Evolutionary conservation across 176 grass and related monocot genomes (phyloP).

Genomic region (Ensete glaucum): DNA sequence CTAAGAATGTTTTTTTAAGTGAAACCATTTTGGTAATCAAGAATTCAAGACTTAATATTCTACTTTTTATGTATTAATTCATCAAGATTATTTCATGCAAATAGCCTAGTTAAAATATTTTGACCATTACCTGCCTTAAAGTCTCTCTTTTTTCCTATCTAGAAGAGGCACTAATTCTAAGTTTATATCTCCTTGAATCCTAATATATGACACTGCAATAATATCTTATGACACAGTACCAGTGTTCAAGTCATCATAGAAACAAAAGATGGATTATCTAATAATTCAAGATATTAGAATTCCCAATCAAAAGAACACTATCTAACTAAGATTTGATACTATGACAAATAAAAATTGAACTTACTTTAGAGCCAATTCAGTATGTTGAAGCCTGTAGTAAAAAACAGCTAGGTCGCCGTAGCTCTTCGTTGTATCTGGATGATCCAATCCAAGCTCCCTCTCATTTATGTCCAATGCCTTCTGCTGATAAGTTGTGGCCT

Average conservation of each 20-base stretch:
- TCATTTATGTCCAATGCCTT: constrained; percentile 99
- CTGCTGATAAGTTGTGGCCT: constrained; percentile 99
- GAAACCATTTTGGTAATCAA: no score
- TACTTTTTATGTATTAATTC: no score
- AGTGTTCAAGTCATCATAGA: neutral
- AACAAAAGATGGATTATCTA: neutral
- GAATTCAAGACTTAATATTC: no score
- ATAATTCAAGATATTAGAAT: neutral
- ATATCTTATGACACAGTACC: neutral
- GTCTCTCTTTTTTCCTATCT: neutral
- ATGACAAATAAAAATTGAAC: neutral
- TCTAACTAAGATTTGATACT: no score
- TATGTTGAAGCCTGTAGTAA: constrained; percentile 97
- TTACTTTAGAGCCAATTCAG: constrained; percentile 99
- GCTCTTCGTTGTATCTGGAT: constrained; percentile 99
- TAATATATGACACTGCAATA: neutral
- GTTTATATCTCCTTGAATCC: neutral
- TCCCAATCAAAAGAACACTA: no score
- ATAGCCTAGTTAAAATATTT: no score
- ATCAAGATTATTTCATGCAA: no score
- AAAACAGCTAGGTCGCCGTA: constrained; percentile 98
- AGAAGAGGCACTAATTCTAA: neutral
- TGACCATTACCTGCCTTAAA: neutral
- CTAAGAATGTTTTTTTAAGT: no score
- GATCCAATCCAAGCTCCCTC: constrained; percentile 95